Evolutionary conservation across 164 flowering plant species (phyloP).

Genomic region (Umbilicus rupestris): DNA sequence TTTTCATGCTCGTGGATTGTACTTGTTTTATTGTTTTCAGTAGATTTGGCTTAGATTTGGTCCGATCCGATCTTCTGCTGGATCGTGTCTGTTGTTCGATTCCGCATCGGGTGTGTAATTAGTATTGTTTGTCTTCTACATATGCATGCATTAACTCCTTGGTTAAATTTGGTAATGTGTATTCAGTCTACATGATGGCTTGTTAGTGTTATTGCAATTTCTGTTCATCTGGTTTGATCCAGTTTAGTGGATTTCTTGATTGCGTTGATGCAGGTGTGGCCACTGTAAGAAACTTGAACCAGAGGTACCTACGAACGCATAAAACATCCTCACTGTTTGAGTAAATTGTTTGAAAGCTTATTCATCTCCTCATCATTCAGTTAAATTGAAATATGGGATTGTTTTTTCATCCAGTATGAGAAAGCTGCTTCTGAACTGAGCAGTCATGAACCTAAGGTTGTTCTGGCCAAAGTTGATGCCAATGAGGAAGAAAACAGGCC

Average conservation of each 20-base stretch:
- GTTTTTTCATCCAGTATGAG: conserved; percentile 49
- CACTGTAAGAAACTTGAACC: conserved; percentile 94
- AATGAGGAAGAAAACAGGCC: conserved; percentile 63
- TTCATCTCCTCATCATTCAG: not conserved
- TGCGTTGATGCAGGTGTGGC: conserved; percentile 59
- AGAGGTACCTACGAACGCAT: conserved; percentile 39
- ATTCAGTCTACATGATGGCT: not conserved
- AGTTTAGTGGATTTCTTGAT: not conserved
- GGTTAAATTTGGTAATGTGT: not conserved
- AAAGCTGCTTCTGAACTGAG: conserved; percentile 77
- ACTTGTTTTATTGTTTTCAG: too few species aligned
- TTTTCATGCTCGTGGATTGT: not conserved
- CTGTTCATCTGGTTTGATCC: too few species aligned
- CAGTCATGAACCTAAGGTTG: conserved; percentile 48
- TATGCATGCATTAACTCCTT: not conserved
- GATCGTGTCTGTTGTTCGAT: not conserved
- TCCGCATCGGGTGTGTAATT: not conserved
- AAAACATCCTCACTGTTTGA: not conserved
- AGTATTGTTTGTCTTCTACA: not conserved
- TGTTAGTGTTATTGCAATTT: too few species aligned
- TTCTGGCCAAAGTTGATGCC: conserved; percentile 85
- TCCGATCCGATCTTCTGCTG: not conserved
- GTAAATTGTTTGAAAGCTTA: not conserved
- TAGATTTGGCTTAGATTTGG: not conserved
- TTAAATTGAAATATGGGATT: not conserved